Conservation (phyloP, 1,284 basidiomycete species). For the Trichosporon ovoides region DNA sequence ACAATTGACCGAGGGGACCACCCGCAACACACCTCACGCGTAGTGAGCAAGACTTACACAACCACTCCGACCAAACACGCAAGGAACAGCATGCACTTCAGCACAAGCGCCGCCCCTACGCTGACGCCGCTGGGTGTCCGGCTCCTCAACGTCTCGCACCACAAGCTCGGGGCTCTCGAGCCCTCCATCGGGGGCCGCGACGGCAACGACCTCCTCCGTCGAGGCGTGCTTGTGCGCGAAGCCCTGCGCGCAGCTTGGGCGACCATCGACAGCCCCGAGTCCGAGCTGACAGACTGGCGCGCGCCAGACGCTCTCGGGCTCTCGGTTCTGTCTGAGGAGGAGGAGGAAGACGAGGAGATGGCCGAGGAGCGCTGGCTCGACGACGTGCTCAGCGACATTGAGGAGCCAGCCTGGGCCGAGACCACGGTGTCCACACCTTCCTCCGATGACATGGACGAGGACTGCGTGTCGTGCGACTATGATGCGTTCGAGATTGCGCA, state of each 20-base stretch:
- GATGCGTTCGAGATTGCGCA: background rate
- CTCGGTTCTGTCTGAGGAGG: constrained; percentile 39
- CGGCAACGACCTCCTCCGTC: constrained; percentile 24
- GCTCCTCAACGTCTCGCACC: constrained; percentile 38
- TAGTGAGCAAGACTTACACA: background rate
- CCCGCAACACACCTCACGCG: background rate
- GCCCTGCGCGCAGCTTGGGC: constrained; percentile 41
- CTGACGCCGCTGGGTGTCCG: constrained; percentile 42
- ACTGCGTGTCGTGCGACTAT: background rate
- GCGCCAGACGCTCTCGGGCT: constrained; percentile 34
- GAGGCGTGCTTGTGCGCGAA: constrained; percentile 38
- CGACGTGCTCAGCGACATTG: constrained; percentile 32
- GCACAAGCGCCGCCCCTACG: constrained; percentile 25
- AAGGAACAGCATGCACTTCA: constrained; percentile 34
- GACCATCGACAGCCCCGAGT: constrained; percentile 30
- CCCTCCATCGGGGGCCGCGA: constrained; percentile 26
- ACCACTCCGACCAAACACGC: background rate
- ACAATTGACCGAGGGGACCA: background rate
- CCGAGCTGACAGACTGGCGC: constrained; percentile 38
- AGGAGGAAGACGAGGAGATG: constrained; percentile 25
- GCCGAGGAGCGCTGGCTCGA: constrained; percentile 40
- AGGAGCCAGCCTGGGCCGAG: constrained; percentile 32
- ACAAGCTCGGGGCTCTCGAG: constrained; percentile 37
- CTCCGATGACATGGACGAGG: constrained; percentile 24
- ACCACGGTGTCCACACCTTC: constrained; percentile 22